phyloP scores from a whole-genome alignment of 78 protist genomes.

The Dictyostelium intermedium region DNA sequence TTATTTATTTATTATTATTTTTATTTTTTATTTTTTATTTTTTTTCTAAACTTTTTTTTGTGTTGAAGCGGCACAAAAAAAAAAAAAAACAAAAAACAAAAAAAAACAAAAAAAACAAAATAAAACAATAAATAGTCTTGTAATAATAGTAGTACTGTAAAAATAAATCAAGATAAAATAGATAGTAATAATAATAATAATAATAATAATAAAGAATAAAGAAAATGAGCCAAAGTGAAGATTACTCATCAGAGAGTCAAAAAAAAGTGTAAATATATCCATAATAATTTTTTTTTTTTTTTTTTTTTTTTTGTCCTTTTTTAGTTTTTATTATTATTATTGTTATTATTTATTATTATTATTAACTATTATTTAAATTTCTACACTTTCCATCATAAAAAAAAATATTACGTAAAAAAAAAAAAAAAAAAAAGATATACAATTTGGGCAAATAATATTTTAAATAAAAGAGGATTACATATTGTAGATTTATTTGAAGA shows the following conservation, averaged over 20 bases:
- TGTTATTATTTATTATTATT: too few species aligned
- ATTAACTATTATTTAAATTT: background rate
- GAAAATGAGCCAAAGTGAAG: constrained; percentile 30
- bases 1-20: background rate
- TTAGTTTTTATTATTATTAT: background rate
- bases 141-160: background rate
- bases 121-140: background rate
- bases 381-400: too few species aligned
- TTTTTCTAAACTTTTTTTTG: too few species aligned
- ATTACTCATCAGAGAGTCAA: constrained; percentile 40
- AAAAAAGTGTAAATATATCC: constrained; percentile 42
- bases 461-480: constrained; percentile 21
- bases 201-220: background rate
- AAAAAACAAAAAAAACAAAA: too few species aligned
- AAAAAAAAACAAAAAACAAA: too few species aligned
- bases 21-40: background rate
- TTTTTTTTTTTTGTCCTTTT: background rate
- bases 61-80: too few species aligned
- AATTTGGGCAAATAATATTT: constrained; percentile 68
- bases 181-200: background rate
- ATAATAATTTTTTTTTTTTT: too few species aligned
- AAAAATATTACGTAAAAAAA: background rate
- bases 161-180: background rate
- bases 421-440: constrained; percentile 23
- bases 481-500: constrained; percentile 51